Evolutionary conservation across 2,329 filamentous ascomycete species (phyloP), one percentile per base, ranked within the genome.

Genomic region (Penicillium sp.): DNA sequence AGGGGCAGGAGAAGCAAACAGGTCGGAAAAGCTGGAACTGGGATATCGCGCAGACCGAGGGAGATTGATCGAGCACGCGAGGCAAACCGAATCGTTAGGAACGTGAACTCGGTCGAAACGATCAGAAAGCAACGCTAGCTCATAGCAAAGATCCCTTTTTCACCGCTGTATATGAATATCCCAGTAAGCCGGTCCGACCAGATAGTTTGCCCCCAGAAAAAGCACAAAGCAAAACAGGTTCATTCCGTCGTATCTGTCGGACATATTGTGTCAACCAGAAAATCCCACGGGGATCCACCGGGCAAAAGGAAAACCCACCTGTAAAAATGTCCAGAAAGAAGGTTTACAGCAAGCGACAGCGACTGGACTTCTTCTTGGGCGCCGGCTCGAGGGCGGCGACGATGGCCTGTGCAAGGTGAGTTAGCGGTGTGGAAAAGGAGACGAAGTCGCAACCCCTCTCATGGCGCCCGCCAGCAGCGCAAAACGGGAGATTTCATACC

Each of bases 301-400:
- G 6, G 27, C 30, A 27, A n/a, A 3, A 13, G 22, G 25, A 28
- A 39, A 50, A 57, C 55, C 43, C 50, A 59, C 56, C 57, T 55
- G 52, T 57, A 46, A 50, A 54, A 50, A 47, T 28, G 40, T 49
- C 33, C 44, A 50, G 28, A 42, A 45, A 39, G 46, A 24, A 9
- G 38, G 46, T 46, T 77, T 77, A 92, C 69, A 91, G 81, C 70
- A 92, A 74, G 60, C 84, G 76, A 74, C 88, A 92, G 38, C 59
- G 56, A 72, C 82, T 87, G 73, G 82, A 80, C 75, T 83, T 87
- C 79, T 90, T 91, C 81, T 92, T 94, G 48, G 86, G 85, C 54
- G 85, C 81, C 39, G 92, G 92, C 75, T 97, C 92, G 59, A 97
- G 80, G 38, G 92, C 92, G 58, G 92, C 92, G 60, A 97, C 92